Evolutionary conservation across 2,329 filamentous ascomycete species (phyloP).

Genomic region (Chalara sp.): DNA sequence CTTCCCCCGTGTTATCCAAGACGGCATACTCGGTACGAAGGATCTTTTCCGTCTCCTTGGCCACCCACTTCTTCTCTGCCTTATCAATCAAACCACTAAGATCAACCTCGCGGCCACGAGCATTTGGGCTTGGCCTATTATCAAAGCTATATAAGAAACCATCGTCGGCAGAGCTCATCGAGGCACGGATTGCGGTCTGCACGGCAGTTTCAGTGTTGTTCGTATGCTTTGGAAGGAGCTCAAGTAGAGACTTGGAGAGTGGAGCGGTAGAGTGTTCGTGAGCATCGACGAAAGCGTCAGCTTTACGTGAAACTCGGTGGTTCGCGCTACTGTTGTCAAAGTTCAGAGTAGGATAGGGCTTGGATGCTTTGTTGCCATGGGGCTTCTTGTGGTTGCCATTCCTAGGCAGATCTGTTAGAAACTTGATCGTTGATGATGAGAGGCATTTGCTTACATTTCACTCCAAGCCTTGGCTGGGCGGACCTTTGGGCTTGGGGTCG

Average conservation of each 20-base stretch:
- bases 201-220: constrained; percentile 19
- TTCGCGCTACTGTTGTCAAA: constrained; percentile 2
- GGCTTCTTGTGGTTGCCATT: constrained; percentile 8
- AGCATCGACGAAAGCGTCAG: constrained; percentile 17
- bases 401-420: not conserved
- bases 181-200: constrained; percentile 12
- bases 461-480: constrained; percentile 20
- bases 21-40: constrained; percentile 28
- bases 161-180: constrained; percentile 6
- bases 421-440: not conserved
- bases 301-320: constrained; percentile 15
- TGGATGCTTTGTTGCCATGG: constrained; percentile 17
- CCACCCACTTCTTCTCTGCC: constrained; percentile 25
- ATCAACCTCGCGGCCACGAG: constrained; percentile 17
- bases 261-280: constrained; percentile 11
- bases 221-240: constrained; percentile 21
- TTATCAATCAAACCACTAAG: constrained; percentile 24
- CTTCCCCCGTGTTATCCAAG: constrained; percentile 26
- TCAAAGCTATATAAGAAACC: constrained; percentile 26
- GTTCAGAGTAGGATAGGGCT: constrained; percentile 11
- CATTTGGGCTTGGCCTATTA: constrained; percentile 18
- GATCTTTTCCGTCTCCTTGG: constrained; percentile 26
- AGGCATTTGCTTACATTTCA: constrained; percentile 8
- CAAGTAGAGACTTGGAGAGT: constrained; percentile 24
- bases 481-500: constrained; percentile 14